These are phyloP conservation scores for Amaranthus tricolor DNA, from an alignment of 179 eudicot genomes.

Conservation along the genomic window DNA sequence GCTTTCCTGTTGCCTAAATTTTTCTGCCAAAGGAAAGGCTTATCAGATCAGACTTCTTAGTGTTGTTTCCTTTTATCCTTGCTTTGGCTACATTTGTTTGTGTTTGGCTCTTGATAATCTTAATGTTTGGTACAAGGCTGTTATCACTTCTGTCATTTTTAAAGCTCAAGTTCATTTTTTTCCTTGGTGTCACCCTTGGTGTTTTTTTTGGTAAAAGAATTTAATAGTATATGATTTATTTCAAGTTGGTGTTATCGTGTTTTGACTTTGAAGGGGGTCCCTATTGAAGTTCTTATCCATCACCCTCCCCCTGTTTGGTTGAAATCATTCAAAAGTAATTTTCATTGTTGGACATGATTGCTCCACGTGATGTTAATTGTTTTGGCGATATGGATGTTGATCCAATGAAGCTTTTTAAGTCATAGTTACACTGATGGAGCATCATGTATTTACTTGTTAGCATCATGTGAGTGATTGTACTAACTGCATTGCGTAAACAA, in stretches of 20 bases:
- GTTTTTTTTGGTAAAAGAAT: too few species aligned
- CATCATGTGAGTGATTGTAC: too few species aligned
- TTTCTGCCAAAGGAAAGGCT: neutral
- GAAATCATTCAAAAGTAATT: too few species aligned
- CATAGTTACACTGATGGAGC: constrained; percentile 46
- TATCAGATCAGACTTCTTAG: neutral
- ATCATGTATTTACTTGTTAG: neutral
- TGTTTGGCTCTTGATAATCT: neutral
- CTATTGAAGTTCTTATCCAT: neutral
- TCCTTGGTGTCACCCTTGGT: neutral
- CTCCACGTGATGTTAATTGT: constrained; percentile 27
- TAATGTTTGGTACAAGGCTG: neutral
- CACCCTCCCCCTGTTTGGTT: neutral
- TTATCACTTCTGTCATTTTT: neutral
- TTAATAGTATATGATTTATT: neutral
- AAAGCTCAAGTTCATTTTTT: neutral
- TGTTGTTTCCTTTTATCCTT: neutral
- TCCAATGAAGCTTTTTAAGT: constrained; percentile 31
- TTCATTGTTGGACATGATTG: neutral
- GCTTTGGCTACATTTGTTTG: neutral
- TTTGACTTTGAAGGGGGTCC: neutral
- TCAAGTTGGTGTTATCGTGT: neutral
- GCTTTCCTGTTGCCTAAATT: constrained; percentile 28
- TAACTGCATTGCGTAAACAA: too few species aligned
- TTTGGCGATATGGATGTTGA: constrained; percentile 26